Evolutionary conservation across 1,284 basidiomycete species (phyloP).

Genomic region (Cutaneotrichosporon cyanovorans): DNA sequence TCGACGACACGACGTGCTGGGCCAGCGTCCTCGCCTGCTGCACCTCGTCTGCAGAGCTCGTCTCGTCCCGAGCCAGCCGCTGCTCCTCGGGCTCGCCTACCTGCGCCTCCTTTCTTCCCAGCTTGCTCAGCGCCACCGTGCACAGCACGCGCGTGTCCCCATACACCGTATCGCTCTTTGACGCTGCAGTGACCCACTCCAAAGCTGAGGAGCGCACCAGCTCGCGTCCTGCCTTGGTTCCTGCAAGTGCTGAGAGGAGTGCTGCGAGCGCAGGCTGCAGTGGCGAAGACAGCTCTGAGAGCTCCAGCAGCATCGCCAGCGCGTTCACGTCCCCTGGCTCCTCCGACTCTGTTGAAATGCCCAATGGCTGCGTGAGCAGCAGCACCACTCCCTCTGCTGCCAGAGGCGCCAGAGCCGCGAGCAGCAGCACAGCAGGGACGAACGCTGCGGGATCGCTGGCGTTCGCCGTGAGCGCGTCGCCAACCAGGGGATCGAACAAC

Average conservation of each 20-base stretch:
- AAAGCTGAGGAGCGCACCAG: constrained; percentile 51
- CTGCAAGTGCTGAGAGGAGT: constrained; percentile 62
- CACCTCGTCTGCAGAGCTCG: constrained; percentile 43
- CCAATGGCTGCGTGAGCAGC: constrained; percentile 23
- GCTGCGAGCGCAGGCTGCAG: constrained; percentile 54
- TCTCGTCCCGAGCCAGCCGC: constrained; percentile 10
- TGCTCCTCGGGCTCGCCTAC: constrained; percentile 48
- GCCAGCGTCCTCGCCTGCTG: constrained; percentile 56
- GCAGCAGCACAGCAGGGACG: constrained; percentile 17
- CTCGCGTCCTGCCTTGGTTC: constrained; percentile 62
- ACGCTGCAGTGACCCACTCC: constrained; percentile 39
- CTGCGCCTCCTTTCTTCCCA: constrained; percentile 54
- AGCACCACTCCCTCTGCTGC: constrained; percentile 16
- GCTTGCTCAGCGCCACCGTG: constrained; percentile 68
- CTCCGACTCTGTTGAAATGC: constrained; percentile 3
- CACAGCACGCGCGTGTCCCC: constrained; percentile 49
- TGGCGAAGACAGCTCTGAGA: constrained; percentile 33
- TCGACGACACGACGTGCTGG: constrained; percentile 47
- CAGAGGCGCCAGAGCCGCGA: constrained; percentile 28
- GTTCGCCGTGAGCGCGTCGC: constrained; percentile 4
- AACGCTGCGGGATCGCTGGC: constrained; percentile 5
- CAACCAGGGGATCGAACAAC: constrained; percentile 11
- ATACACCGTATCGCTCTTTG: constrained; percentile 32
- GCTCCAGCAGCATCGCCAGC: constrained; percentile 33
- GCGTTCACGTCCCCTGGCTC: constrained; percentile 16